Evolutionary conservation across 768 basidiomycete species (phyloP).

Genomic region (Lepiota venenata): DNA sequence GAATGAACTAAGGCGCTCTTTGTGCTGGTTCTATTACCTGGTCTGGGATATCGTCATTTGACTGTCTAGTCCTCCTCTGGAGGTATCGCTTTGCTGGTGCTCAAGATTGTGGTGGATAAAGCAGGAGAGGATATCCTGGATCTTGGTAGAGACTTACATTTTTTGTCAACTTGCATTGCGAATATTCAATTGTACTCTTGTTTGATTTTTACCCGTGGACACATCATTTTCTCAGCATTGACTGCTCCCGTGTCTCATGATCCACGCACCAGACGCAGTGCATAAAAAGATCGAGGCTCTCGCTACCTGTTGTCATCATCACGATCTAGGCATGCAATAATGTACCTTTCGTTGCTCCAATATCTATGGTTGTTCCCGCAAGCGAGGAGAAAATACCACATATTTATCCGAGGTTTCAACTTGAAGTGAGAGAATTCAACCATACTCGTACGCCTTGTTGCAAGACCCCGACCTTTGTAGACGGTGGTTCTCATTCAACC

Average conservation of each 20-base stretch:
- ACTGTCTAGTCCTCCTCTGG: constrained; percentile 43
- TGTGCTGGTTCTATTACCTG: constrained; percentile 14
- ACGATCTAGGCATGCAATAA: neutral
- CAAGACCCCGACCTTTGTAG: neutral
- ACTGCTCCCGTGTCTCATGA: neutral
- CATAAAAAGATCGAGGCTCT: neutral
- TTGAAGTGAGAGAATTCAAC: neutral
- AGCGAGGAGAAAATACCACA: no score
- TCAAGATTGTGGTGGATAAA: constrained; percentile 50
- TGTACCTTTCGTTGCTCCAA: no score
- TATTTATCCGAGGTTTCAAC: constrained; percentile 4
- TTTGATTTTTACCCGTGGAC: neutral
- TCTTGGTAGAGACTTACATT: constrained; percentile 33
- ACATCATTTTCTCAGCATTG: neutral
- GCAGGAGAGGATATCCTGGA: constrained; percentile 25
- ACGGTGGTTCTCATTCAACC: constrained; percentile 2
- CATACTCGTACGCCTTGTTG: neutral
- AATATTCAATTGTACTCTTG: neutral
- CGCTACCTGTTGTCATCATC: neutral
- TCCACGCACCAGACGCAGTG: no score
- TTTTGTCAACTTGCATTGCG: constrained; percentile 1
- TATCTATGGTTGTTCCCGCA: neutral
- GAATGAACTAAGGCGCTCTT: constrained; percentile 42
- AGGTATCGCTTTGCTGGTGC: constrained; percentile 74
- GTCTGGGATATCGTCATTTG: constrained; percentile 31